A percentile compares a stretch with the other conserved stretches of the same genome.
These are phyloP conservation scores for Fusarium sp. DNA, from an alignment of 2,329 filamentous ascomycete genomes.

Conservation along the genomic window DNA sequence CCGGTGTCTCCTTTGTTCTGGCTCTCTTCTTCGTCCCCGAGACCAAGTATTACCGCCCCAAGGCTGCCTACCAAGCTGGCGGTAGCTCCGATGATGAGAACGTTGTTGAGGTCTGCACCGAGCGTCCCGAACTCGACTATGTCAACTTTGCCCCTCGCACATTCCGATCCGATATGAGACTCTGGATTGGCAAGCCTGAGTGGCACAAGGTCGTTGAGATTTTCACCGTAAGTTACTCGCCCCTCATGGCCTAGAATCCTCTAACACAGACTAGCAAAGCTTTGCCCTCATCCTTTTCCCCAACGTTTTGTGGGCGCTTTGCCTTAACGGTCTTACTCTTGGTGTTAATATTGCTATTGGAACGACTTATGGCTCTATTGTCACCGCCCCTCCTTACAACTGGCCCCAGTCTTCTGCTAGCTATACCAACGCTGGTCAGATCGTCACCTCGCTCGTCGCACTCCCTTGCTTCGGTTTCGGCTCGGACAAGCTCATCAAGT, in stretches of 20 bases:
- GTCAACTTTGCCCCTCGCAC: constrained; percentile 32
- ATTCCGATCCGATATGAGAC: constrained; percentile 31
- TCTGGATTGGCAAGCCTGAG: constrained; percentile 33
- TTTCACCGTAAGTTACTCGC: constrained; percentile 2
- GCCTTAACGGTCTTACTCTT: constrained; percentile 33
- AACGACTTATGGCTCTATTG: constrained; percentile 31
- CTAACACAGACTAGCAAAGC: constrained; percentile 24
- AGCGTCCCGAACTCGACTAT: constrained; percentile 30
- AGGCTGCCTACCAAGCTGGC: neutral
- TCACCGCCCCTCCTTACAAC: constrained; percentile 30
- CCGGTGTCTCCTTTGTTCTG: neutral
- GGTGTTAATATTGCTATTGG: constrained; percentile 38
- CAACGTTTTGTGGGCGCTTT: constrained; percentile 35
- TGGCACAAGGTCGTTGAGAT: constrained; percentile 25
- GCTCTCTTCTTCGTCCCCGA: constrained; percentile 19
- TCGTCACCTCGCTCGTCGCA: constrained; percentile 29
- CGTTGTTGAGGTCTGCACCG: constrained; percentile 15
- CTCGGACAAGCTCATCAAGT: constrained; percentile 34
- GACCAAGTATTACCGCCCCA: constrained; percentile 13
- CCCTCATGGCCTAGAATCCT: neutral
- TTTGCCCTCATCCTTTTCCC: constrained; percentile 35
- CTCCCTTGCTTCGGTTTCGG: constrained; percentile 32
- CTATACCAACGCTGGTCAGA: constrained; percentile 35
- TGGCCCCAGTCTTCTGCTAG: constrained; percentile 31
- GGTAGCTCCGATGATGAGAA: constrained; percentile 6